phyloP scores from a whole-genome alignment of 2,329 filamentous ascomycete species.

The Monilinia vaccinii-corymbosi region DNA sequence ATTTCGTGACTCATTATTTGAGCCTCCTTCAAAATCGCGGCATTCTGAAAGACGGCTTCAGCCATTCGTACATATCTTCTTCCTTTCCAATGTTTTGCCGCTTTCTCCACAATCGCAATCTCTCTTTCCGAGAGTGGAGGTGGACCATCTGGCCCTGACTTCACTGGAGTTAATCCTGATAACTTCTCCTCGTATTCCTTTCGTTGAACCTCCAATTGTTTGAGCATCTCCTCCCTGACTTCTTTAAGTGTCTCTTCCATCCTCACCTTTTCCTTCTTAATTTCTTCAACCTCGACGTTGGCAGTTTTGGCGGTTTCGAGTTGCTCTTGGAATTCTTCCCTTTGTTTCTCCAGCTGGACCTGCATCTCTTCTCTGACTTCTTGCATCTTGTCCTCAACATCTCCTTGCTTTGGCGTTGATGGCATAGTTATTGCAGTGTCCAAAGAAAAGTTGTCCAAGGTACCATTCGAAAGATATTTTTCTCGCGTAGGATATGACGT shows the following conservation, averaged over 20 bases:
- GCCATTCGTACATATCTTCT: slow-evolving; percentile 91
- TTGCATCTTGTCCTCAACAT: slow-evolving; percentile 66
- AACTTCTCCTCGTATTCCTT: slow-evolving; percentile 78
- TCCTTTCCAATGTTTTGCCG: slow-evolving; percentile 67
- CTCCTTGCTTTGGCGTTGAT: slow-evolving; percentile 73
- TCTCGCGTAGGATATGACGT: slow-evolving; percentile 83
- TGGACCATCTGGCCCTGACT: slow-evolving; percentile 36
- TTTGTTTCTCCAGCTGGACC: slow-evolving; percentile 70
- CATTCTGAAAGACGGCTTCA: slow-evolving; percentile 81
- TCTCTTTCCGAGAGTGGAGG: slow-evolving; percentile 57
- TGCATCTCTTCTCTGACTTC: slow-evolving; percentile 78
- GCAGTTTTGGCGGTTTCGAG: slow-evolving; percentile 66
- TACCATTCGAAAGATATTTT: slow-evolving; percentile 92
- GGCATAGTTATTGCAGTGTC: slow-evolving; percentile 93
- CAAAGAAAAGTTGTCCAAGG: slow-evolving; percentile 89
- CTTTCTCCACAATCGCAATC: slow-evolving; percentile 56
- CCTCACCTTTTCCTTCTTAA: slow-evolving; percentile 69
- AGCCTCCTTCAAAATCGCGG: slow-evolving; percentile 82
- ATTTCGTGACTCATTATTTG: slow-evolving; percentile 97
- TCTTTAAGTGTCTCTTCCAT: slow-evolving; percentile 76
- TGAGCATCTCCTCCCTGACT: slow-evolving; percentile 82
- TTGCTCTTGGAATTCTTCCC: slow-evolving; percentile 71
- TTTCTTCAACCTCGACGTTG: slow-evolving; percentile 72
- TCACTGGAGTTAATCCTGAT: slow-evolving; percentile 61
- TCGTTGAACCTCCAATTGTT: slow-evolving; percentile 73